phyloP scores from a whole-genome alignment of 768 basidiomycete species.

The Pholiota conissans region DNA sequence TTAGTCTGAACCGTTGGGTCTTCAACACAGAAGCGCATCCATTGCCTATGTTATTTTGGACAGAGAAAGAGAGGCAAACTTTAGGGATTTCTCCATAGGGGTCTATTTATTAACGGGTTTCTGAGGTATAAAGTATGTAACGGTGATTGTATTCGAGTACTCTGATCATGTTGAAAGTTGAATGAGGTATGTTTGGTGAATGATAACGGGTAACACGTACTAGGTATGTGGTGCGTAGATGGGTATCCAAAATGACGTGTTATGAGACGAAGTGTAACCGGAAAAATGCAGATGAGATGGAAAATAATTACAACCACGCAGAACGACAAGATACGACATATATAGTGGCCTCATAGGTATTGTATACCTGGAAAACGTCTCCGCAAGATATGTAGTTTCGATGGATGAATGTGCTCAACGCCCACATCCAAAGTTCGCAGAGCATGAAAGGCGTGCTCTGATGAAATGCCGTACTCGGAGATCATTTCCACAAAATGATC shows the following conservation, averaged over 20 bases:
- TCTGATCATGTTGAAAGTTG: too few species aligned
- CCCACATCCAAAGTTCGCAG: neutral
- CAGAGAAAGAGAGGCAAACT: neutral
- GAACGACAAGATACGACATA: neutral
- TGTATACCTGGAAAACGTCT: neutral
- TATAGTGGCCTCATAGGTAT: neutral
- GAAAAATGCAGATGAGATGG: neutral
- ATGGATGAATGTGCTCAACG: neutral
- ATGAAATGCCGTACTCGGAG: neutral
- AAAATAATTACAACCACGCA: neutral
- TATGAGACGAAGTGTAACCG: neutral
- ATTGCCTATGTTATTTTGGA: conserved; percentile 72
- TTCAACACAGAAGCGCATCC: conserved; percentile 78
- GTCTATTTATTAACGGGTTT: neutral
- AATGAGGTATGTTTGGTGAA: too few species aligned
- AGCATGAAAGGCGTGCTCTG: neutral
- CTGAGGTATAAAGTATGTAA: too few species aligned
- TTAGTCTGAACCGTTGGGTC: conserved; percentile 55
- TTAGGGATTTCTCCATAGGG: neutral
- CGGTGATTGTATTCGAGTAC: too few species aligned
- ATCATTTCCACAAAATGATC: neutral
- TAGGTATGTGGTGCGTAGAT: neutral
- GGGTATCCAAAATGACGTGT: neutral
- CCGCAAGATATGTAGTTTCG: neutral
- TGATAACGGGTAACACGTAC: neutral